Percentiles rank a stretch among this genome's conserved stretches.
These are phyloP conservation scores for Penicillium decumbens DNA, from an alignment of 2,329 filamentous ascomycete species.

Conservation along the genomic window DNA sequence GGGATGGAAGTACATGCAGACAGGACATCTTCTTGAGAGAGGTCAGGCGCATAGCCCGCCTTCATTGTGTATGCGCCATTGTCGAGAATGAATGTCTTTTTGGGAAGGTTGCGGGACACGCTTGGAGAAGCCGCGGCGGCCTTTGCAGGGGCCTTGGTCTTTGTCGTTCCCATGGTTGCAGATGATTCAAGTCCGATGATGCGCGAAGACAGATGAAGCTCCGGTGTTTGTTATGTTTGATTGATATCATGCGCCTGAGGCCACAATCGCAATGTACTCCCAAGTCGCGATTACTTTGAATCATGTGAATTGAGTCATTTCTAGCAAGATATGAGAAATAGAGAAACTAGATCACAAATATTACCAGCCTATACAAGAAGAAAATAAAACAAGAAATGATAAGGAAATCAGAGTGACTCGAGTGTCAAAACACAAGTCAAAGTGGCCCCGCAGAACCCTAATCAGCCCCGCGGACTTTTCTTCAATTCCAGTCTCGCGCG, in stretches of 20 bases:
- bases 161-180: constrained; percentile 32
- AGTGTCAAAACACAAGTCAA: not conserved
- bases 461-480: constrained; percentile 28
- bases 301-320: not conserved
- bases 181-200: not conserved
- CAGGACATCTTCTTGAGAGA: constrained; percentile 35
- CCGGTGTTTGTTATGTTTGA: constrained; percentile 19
- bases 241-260: constrained; percentile 4
- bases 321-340: too few species aligned
- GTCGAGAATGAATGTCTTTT: constrained; percentile 78
- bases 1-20: constrained; percentile 64
- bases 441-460: constrained; percentile 26
- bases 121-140: constrained; percentile 46
- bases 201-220: constrained; percentile 5
- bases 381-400: not conserved
- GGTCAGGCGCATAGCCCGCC: constrained; percentile 65
- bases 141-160: constrained; percentile 43
- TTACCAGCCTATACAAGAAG: not conserved
- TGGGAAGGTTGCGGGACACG: constrained; percentile 45
- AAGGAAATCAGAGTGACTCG: not conserved
- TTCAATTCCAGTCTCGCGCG: constrained; percentile 1
- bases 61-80: constrained; percentile 92
- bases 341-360: not conserved
- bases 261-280: not conserved
- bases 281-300: not conserved